Evolutionary conservation across 2,329 filamentous ascomycete species (phyloP).

Genomic region (Fusarium albosuccineum): DNA sequence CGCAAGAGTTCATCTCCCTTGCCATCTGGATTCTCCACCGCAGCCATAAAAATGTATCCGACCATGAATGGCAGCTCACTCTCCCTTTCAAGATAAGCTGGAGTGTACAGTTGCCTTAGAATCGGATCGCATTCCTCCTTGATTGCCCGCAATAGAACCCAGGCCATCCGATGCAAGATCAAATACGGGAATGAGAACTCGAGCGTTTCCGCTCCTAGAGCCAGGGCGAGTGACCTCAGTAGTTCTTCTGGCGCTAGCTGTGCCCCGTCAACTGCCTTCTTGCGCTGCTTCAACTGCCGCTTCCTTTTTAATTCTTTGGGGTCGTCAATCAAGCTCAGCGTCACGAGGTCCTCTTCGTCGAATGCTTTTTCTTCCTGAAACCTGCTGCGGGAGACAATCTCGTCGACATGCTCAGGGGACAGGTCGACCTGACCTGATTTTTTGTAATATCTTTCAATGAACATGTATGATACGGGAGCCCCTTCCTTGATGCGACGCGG

Average conservation of each 20-base stretch:
- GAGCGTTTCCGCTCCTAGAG: slow-evolving; percentile 53
- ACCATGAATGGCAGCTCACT: slow-evolving; percentile 56
- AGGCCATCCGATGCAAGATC: slow-evolving; percentile 56
- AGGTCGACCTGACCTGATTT: slow-evolving; percentile 27
- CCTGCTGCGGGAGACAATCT: slow-evolving; percentile 50
- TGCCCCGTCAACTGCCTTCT: not conserved
- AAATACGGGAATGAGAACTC: slow-evolving; percentile 58
- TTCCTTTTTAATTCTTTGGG: not conserved
- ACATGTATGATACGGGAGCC: slow-evolving; percentile 52
- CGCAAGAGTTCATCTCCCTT: too few species aligned
- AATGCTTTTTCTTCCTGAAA: slow-evolving; percentile 30
- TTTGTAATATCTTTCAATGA: slow-evolving; percentile 50
- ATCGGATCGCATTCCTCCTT: slow-evolving; percentile 47
- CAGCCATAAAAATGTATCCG: slow-evolving; percentile 54
- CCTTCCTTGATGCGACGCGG: slow-evolving; percentile 48
- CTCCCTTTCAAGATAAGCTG: slow-evolving; percentile 54
- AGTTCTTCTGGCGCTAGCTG: slow-evolving; percentile 44
- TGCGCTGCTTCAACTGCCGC: not conserved
- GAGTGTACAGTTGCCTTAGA: slow-evolving; percentile 50
- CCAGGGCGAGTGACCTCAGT: slow-evolving; percentile 48
- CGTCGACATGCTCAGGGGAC: slow-evolving; percentile 50
- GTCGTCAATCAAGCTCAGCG: not conserved
- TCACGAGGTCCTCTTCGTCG: not conserved
- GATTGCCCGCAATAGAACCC: slow-evolving; percentile 53
- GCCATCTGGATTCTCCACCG: not conserved